These are phyloP conservation scores for Prunus persica DNA, from an alignment of 306 rosid species.

Conservation along the genomic window DNA sequence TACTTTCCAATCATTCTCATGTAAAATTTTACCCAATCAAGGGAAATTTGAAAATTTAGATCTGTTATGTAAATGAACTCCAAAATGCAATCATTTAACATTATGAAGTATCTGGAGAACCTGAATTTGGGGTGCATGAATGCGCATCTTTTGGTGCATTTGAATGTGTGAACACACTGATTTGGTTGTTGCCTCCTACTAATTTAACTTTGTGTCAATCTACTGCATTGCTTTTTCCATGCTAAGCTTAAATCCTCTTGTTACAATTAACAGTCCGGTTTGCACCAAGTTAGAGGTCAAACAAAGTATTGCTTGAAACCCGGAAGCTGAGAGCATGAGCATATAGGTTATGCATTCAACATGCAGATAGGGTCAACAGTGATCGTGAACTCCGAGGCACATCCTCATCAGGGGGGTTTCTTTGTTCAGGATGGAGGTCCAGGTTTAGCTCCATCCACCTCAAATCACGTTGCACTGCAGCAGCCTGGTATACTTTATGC, in stretches of 20 bases:
- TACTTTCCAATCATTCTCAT: not conserved
- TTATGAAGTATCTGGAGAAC: not conserved
- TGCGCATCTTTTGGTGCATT: not conserved
- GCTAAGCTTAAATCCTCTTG: conserved; percentile 3
- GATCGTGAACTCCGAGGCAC: conserved; percentile 37
- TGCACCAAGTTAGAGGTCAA: conserved; percentile 2
- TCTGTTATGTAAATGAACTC: not conserved
- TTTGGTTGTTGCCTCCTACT: not conserved
- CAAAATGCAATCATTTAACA: not conserved
- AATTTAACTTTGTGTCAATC: not conserved
- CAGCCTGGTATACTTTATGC: conserved; percentile 51
- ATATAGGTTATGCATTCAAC: conserved; percentile 22
- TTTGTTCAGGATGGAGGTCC: conserved; percentile 54
- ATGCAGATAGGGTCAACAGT: conserved; percentile 56
- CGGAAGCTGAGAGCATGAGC: conserved; percentile 16
- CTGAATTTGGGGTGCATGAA: not conserved
- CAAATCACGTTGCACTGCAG: conserved; percentile 37
- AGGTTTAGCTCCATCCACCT: conserved; percentile 39
- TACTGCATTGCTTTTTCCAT: not conserved
- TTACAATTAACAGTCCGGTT: conserved; percentile 6
- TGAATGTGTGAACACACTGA: not conserved
- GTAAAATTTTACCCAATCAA: not conserved
- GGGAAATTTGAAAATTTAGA: not conserved
- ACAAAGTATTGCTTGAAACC: conserved; percentile 1
- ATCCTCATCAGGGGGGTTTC: conserved; percentile 38